Base-by-base conservation (phyloP, 1,284 basidiomycete species). In the Ganoderma boninense region DNA sequence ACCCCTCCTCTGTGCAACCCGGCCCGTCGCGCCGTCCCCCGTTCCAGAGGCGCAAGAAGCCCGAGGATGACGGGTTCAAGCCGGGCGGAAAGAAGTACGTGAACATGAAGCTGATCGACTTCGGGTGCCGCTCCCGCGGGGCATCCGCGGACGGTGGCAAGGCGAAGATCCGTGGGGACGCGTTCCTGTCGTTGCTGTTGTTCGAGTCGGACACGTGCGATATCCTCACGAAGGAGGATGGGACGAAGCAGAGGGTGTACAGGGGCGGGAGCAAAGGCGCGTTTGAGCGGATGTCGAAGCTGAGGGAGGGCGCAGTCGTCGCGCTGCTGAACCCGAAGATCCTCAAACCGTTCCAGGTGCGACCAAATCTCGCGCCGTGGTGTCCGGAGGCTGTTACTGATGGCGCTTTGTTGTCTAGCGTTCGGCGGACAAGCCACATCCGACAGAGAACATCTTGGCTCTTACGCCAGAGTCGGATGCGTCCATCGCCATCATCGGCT, bases 231-330 rank as follows among this genome's bases (percentile, higher is more conserved):
- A 80, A 80, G 29, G 87, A 87, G 18, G 82, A 86, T 64, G 78
- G 84, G 29, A 85, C 83, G 66, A 86, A 87, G 57, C 84, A 87
- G 76, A 93, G 90, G 76, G 75, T 91, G 0, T 97, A 96, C 79
- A 88, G 87, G 71, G 97, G 97, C 1, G 97, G 97, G 0, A 97
- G 95, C 73, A 89, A 90, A 2, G 97, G 97, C 7, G 97, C 97
- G 0, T 99, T 95, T 78, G 97, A 99, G 80, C 86, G 87, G 69
- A 89, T 95, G 82, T 92, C 93, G 69, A 95, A 95, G 78, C 83
- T 97, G 71, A 90, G 89, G 62, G 94, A 96, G 72, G 97, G 97
- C 1, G 92, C 95, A 61, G 94, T 99, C 2, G 85, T 99, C 35
- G 95, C 96, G 0, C 86, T 99, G 44, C 83, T 99, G 35, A 98